Evolutionary conservation across 129 eudicot genomes (phyloP), one percentile per base, ranked within the genome.

Genomic region (Smallanthus sonchifolius): DNA sequence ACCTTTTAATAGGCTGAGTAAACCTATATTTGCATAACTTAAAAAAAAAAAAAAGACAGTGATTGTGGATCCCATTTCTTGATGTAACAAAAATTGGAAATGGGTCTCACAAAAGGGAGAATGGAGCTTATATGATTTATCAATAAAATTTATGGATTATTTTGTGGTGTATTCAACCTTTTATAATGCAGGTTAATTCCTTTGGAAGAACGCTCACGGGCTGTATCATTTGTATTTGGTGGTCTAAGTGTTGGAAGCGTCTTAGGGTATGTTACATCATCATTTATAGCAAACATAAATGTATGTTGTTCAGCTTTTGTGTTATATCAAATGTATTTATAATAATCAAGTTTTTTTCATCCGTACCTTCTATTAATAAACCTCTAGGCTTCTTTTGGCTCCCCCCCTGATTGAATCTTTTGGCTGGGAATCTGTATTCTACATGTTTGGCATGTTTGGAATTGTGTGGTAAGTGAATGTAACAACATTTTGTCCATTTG

Each of bases 181-280:
- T 1, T 65, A 57, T 24, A 24, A 24, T 77, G 75, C 89, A 94
- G 99, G 81, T 69, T 88, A 67, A 85, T 94, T 84, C 97, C 99
- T 3, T 56, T 86, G 79, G 94, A 94, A 81, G 99, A 94, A 77
- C 92, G 99, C 2, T 94, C 97, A 67, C 88, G 97, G 42, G 99
- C 99, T 39, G 99, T 94, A 62, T 80, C 99, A 75, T 91, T 94
- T 88, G 99, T 94, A 69, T 94, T 94, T 77, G 99, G 97, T 71
- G 99, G 99, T 76, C 73, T 94, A 60, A 91, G 99, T 84, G 91
- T 88, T 64, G 99, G 99, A 78, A 94, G 99, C 54, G 99, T 94
- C 10, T 47, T 74, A 49, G 99, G 99, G 99, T 94, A 91, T 61
- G 88, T 73, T 75, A 61, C 67, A 32, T 59, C 38, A 52, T 47